These are phyloP conservation scores for Clonostachys rosea DNA, from an alignment of 2,329 filamentous ascomycete genomes.

Conservation along the genomic window DNA sequence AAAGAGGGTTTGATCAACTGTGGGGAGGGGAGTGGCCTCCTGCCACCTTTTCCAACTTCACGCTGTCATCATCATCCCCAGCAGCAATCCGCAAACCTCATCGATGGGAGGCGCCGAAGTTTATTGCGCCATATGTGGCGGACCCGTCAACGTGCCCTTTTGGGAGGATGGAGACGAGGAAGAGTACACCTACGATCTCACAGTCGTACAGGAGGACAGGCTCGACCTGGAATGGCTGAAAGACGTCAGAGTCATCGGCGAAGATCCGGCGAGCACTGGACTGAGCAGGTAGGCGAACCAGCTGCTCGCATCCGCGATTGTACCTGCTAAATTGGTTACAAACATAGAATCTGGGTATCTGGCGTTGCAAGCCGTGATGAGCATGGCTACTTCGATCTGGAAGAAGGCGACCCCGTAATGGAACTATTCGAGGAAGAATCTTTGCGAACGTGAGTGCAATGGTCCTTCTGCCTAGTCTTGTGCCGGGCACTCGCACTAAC, in stretches of 20 bases:
- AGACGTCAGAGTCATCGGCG: neutral
- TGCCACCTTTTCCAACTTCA: too few relatives aligned
- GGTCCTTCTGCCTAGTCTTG: too few relatives aligned
- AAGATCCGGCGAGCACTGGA: neutral
- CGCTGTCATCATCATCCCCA: too few relatives aligned
- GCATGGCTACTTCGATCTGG: neutral
- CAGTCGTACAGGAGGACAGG: neutral
- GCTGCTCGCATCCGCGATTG: neutral
- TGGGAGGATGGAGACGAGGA: neutral
- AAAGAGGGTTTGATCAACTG: too few relatives aligned
- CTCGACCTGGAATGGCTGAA: neutral
- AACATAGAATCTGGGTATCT: neutral
- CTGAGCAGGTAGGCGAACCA: neutral
- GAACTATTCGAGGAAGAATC: neutral
- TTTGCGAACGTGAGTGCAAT: neutral
- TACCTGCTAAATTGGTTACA: neutral
- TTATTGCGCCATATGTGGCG: conserved; percentile 7
- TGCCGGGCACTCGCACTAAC: too few relatives aligned
- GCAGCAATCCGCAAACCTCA: too few relatives aligned
- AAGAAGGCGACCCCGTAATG: neutral
- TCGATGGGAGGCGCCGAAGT: conserved; percentile 4
- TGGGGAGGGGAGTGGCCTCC: too few relatives aligned
- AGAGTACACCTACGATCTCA: neutral
- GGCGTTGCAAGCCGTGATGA: neutral
- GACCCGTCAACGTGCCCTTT: neutral